These are phyloP conservation scores for Phytophthora ohioensis DNA, from an alignment of 352 stramenopile genomes.

Conservation along the genomic window DNA sequence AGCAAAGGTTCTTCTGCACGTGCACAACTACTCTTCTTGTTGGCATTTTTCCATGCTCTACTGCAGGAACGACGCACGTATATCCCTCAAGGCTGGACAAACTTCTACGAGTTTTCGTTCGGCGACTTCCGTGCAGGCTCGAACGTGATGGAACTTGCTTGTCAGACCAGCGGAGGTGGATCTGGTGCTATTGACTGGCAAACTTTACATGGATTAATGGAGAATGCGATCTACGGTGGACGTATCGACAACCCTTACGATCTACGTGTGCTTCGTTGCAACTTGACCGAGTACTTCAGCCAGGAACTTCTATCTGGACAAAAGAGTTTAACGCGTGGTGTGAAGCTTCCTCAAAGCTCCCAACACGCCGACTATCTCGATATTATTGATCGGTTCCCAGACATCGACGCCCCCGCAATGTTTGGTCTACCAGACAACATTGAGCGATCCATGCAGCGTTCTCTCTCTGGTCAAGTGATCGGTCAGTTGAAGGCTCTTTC, in stretches of 20 bases:
- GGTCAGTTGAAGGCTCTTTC: conserved; percentile 88
- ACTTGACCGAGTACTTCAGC: conserved; percentile 90
- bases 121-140: conserved; percentile 93
- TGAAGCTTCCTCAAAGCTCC: conserved; percentile 76
- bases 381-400: conserved; percentile 78
- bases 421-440: conserved; percentile 96
- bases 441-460: conserved; percentile 93
- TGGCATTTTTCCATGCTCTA: conserved; percentile 92
- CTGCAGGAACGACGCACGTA: conserved; percentile 91
- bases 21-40: conserved; percentile 86
- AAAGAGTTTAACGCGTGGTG: conserved; percentile 62
- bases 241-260: conserved; percentile 95
- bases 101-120: conserved; percentile 97
- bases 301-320: conserved; percentile 76
- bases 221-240: conserved; percentile 96
- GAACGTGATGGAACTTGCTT: conserved; percentile 89
- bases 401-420: conserved; percentile 79
- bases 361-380: conserved; percentile 75
- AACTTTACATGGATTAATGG: conserved; percentile 94
- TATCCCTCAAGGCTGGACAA: conserved; percentile 96
- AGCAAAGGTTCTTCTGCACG: conserved; percentile 45
- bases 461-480: conserved; percentile 85
- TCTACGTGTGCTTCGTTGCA: conserved; percentile 89
- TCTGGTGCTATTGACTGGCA: conserved; percentile 83
- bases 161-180: conserved; percentile 42